These are phyloP conservation scores for Vitellaria paradoxa DNA, from an alignment of 179 eudicot species.

Conservation along the genomic window DNA sequence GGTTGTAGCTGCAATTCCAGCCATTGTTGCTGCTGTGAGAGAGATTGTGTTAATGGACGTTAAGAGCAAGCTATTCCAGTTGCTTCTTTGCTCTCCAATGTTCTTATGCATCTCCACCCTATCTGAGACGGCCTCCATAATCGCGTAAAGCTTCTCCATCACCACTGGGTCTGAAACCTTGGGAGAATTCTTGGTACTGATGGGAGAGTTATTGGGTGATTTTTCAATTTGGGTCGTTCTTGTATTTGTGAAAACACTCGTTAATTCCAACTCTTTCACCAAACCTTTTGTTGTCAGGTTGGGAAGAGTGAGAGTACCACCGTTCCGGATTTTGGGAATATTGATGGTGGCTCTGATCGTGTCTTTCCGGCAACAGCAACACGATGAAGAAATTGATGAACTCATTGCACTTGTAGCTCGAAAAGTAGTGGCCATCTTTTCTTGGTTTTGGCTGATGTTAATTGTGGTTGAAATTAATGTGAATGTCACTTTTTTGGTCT, in stretches of 20 bases:
- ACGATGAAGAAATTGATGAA: conserved; percentile 5
- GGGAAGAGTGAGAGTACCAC: background rate
- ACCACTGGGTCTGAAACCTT: conserved; percentile 12
- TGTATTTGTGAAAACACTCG: background rate
- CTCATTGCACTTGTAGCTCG: conserved; percentile 12
- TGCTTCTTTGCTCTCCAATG: conserved; percentile 26
- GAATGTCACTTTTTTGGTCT: background rate
- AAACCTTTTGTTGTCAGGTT: background rate
- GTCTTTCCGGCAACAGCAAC: conserved; percentile 3
- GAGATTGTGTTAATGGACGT: conserved; percentile 26
- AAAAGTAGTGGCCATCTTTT: background rate
- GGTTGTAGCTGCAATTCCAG: no score
- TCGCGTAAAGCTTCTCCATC: conserved; percentile 22
- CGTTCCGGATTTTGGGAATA: conserved; percentile 1
- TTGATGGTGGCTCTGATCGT: conserved; percentile 2
- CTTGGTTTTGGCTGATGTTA: no score
- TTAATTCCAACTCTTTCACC: conserved; percentile 12
- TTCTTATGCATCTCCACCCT: conserved; percentile 41
- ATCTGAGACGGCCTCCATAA: conserved; percentile 28
- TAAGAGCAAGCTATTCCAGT: conserved; percentile 28
- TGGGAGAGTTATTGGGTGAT: background rate
- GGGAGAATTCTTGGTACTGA: background rate
- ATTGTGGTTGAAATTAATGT: no score
- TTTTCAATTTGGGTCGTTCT: background rate
- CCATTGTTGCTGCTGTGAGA: conserved; percentile 25